Conservation (phyloP, 352 stramenopile species). For the Ophiocytium majus region DNA sequence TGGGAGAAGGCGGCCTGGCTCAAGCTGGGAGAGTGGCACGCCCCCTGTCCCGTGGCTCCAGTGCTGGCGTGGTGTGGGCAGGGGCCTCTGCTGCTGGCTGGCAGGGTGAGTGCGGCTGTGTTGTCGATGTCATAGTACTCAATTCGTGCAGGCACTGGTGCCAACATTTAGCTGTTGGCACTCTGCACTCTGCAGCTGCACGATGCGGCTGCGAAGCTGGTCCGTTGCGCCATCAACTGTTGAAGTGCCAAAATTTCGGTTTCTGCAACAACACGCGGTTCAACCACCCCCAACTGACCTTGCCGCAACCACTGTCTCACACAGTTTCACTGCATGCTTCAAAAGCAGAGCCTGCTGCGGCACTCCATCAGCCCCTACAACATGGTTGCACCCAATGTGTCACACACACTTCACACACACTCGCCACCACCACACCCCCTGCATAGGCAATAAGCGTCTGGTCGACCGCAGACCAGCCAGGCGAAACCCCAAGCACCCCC, state of each 20-base stretch:
- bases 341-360: too few relatives aligned
- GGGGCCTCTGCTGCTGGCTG: slow-evolving; percentile 46
- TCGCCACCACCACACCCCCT: too few relatives aligned
- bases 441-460: slow-evolving; percentile 40
- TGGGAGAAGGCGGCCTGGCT: slow-evolving; percentile 40
- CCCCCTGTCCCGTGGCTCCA: not conserved
- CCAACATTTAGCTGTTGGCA: not conserved
- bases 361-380: too few relatives aligned
- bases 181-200: not conserved
- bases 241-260: not conserved
- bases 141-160: not conserved
- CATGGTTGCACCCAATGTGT: too few relatives aligned
- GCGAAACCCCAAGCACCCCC: slow-evolving; percentile 20
- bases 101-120: slow-evolving; percentile 31
- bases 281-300: too few relatives aligned
- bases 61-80: slow-evolving; percentile 50
- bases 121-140: not conserved
- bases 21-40: slow-evolving; percentile 37
- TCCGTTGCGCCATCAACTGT: not conserved
- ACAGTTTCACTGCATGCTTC: too few relatives aligned
- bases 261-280: too few relatives aligned
- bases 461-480: slow-evolving; percentile 19
- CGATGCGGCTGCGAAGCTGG: not conserved
- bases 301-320: too few relatives aligned
- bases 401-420: too few relatives aligned